A percentile compares a stretch with the other conserved stretches of the same genome.
phyloP scores from a whole-genome alignment of 345 rosid species.

The Hypericum perforatum region DNA sequence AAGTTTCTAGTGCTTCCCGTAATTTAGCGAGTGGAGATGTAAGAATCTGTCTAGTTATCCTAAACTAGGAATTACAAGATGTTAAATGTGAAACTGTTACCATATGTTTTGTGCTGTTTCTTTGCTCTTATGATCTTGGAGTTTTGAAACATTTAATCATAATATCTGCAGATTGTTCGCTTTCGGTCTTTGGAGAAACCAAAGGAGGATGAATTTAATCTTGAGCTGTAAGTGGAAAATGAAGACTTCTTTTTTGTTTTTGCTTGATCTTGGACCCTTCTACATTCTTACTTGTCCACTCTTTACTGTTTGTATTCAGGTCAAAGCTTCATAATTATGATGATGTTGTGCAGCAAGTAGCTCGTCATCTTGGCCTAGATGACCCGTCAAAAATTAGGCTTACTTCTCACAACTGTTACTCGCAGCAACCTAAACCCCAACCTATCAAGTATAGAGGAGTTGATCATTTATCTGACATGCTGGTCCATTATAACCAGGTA shows the following conservation, averaged over 20 bases:
- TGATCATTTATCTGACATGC: slow-evolving; percentile 81
- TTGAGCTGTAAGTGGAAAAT: slow-evolving; percentile 66
- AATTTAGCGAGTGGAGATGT: too few relatives aligned
- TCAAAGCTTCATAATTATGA: slow-evolving; percentile 84
- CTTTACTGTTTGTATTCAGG: slow-evolving; percentile 29
- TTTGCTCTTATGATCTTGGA: neutral
- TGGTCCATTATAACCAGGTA: slow-evolving; percentile 90
- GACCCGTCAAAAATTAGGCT: slow-evolving; percentile 88
- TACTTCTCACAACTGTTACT: slow-evolving; percentile 96
- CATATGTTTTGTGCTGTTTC: neutral
- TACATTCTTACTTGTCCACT: slow-evolving; percentile 4
- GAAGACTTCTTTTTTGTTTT: neutral
- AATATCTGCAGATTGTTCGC: slow-evolving; percentile 48
- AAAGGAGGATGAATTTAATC: slow-evolving; percentile 79
- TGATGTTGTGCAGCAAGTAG: slow-evolving; percentile 87
- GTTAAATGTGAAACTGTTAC: too few relatives aligned
- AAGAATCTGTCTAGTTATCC: too few relatives aligned
- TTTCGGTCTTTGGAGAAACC: slow-evolving; percentile 82
- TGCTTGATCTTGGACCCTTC: neutral
- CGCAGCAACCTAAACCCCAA: slow-evolving; percentile 97
- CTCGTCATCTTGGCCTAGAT: slow-evolving; percentile 69
- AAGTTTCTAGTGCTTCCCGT: too few relatives aligned
- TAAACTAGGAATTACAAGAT: too few relatives aligned
- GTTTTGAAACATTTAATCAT: neutral
- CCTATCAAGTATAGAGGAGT: slow-evolving; percentile 85